Conservation (phyloP, 345 rosid species). For the Citrus unshiu region DNA sequence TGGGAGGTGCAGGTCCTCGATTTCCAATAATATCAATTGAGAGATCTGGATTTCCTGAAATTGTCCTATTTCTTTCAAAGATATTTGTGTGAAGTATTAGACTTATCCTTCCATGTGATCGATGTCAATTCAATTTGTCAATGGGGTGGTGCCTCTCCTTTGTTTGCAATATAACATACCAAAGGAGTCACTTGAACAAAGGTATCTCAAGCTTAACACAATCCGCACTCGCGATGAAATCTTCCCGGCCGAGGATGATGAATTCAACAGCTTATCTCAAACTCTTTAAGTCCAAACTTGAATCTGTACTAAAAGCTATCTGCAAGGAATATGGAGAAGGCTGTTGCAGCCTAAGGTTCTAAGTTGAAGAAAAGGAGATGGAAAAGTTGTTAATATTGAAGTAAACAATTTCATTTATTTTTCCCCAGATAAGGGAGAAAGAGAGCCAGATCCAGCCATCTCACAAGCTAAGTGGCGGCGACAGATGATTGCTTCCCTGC, state of each 20-base stretch:
- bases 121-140: not conserved
- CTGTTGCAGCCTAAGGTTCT: constrained; percentile 7
- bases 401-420: constrained; percentile 4
- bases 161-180: constrained; percentile 51
- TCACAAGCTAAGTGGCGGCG: constrained; percentile 68
- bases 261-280: not conserved
- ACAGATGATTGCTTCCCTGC: constrained; percentile 62
- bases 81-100: not conserved
- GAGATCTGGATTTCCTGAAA: too few relatives aligned
- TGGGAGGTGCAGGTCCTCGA: too few relatives aligned
- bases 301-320: constrained; percentile 11
- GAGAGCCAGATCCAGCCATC: constrained; percentile 75
- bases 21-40: too few relatives aligned
- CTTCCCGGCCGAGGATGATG: constrained; percentile 11
- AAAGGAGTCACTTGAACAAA: constrained; percentile 48
- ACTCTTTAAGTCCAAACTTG: not conserved
- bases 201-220: constrained; percentile 33
- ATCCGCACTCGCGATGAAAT: constrained; percentile 33
- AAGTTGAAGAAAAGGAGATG: constrained; percentile 29
- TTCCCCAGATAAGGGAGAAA: constrained; percentile 62
- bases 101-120: not conserved
- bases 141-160: constrained; percentile 60
- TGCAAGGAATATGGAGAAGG: constrained; percentile 13
- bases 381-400: constrained; percentile 6
- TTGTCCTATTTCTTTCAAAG: too few relatives aligned